Conservation (phyloP, 768 basidiomycete genomes). For the Collybia sp. region DNA sequence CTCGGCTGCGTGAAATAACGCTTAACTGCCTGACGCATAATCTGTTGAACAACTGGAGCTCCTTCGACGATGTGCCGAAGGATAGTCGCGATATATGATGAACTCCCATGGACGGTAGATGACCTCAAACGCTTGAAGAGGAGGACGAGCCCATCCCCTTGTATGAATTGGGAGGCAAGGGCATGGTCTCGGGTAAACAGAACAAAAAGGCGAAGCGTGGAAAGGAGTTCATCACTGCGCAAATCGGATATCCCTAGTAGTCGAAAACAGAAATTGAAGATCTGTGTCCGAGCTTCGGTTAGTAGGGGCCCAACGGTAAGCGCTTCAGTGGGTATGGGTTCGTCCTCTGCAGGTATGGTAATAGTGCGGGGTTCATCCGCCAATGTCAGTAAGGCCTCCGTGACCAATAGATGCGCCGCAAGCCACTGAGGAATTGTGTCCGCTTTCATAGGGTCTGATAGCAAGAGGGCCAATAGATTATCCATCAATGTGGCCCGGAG, state of each 20-base stretch:
- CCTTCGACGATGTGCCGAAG: conserved; percentile 93
- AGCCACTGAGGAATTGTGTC: conserved; percentile 85
- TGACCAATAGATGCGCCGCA: conserved; percentile 78
- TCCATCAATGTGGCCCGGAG: conserved; percentile 61
- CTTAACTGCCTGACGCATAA: conserved; percentile 83
- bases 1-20: conserved; percentile 76
- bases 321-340: conserved; percentile 46
- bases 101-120: conserved; percentile 61
- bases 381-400: conserved; percentile 75
- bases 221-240: conserved; percentile 77
- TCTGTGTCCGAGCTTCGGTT: conserved; percentile 50
- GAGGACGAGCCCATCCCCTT: conserved; percentile 53
- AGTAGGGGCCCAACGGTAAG: conserved; percentile 60
- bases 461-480: conserved; percentile 59
- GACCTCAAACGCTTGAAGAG: conserved; percentile 67
- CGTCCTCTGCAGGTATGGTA: conserved; percentile 65
- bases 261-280: conserved; percentile 75
- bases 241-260: conserved; percentile 62
- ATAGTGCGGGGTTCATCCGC: conserved; percentile 69
- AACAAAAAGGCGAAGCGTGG: conserved; percentile 78
- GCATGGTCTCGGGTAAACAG: conserved; percentile 73
- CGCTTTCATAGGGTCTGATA: conserved; percentile 45
- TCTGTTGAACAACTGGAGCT: conserved; percentile 47
- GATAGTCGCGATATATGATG: conserved; percentile 81
- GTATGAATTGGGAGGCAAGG: conserved; percentile 64